Conservation (phyloP, 108 stramenopile species). For the Nitzschia sp. region DNA sequence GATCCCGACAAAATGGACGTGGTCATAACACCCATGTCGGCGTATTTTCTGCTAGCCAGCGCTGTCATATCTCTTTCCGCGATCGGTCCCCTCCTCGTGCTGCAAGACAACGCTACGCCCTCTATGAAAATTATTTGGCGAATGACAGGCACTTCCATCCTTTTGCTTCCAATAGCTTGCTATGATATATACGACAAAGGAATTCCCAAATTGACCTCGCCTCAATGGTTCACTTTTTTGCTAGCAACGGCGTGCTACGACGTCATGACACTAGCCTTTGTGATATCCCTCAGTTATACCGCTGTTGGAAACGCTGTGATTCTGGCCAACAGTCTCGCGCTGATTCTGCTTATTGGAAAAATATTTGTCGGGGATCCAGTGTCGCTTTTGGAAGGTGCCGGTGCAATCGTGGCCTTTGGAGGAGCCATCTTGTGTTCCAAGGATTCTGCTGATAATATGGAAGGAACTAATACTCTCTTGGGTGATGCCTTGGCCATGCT, state of each 20-base stretch:
- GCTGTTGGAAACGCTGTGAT: conserved; percentile 63
- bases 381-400: conserved; percentile 40
- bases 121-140: conserved; percentile 66
- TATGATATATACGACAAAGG: conserved; percentile 28
- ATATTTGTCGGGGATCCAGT: conserved; percentile 41
- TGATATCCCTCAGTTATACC: conserved; percentile 49
- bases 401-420: conserved; percentile 55
- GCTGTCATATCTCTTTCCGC: conserved; percentile 58
- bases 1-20: neutral
- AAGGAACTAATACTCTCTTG: conserved; percentile 4
- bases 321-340: conserved; percentile 37
- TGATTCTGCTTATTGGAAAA: conserved; percentile 54
- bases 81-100: conserved; percentile 51
- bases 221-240: conserved; percentile 45
- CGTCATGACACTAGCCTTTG: conserved; percentile 46
- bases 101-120: conserved; percentile 47
- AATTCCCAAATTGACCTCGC: conserved; percentile 33
- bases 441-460: conserved; percentile 19
- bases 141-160: conserved; percentile 38
- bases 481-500: conserved; percentile 59
- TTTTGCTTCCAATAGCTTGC: conserved; percentile 30
- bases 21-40: conserved; percentile 36
- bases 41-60: conserved; percentile 45
- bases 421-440: conserved; percentile 59
- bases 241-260: conserved; percentile 44